Conservation (phyloP, 2,329 filamentous ascomycete genomes). For the Dactylonectria macrodidyma region DNA sequence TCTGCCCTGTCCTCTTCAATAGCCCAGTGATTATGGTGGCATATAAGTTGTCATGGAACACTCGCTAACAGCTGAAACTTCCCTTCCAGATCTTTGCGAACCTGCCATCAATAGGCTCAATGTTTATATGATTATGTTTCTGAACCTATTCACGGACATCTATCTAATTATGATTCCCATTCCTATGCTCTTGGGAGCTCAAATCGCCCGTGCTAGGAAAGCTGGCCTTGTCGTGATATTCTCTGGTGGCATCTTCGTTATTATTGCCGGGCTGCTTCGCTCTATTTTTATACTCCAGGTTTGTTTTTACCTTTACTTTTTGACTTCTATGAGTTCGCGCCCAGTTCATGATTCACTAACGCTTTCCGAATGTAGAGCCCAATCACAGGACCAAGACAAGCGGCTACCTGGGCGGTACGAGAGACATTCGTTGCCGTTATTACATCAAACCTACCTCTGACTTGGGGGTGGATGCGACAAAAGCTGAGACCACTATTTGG, state of each 20-base stretch:
- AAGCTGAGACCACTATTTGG: slow-evolving; percentile 8
- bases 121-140: neutral
- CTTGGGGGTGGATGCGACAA: slow-evolving; percentile 10
- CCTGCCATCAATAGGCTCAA: neutral
- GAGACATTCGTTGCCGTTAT: slow-evolving; percentile 7
- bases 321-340: neutral
- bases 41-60: neutral
- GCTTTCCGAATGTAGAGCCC: neutral
- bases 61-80: neutral
- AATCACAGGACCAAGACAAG: neutral
- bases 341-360: neutral
- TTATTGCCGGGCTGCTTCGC: slow-evolving; percentile 1
- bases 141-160: slow-evolving; percentile 1
- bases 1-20: neutral
- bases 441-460: slow-evolving; percentile 8
- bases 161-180: neutral
- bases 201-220: neutral
- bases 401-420: slow-evolving; percentile 6
- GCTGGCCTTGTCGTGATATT: neutral
- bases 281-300: slow-evolving; percentile 9
- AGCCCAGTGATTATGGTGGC: neutral
- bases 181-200: neutral
- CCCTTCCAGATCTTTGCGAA: neutral
- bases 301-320: neutral
- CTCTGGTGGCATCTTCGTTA: slow-evolving; percentile 10